Evolutionary conservation across 2,329 filamentous ascomycete genomes (phyloP), one percentile per base, ranked within the genome.

Genomic region (Chaetoscypha palmicola): DNA sequence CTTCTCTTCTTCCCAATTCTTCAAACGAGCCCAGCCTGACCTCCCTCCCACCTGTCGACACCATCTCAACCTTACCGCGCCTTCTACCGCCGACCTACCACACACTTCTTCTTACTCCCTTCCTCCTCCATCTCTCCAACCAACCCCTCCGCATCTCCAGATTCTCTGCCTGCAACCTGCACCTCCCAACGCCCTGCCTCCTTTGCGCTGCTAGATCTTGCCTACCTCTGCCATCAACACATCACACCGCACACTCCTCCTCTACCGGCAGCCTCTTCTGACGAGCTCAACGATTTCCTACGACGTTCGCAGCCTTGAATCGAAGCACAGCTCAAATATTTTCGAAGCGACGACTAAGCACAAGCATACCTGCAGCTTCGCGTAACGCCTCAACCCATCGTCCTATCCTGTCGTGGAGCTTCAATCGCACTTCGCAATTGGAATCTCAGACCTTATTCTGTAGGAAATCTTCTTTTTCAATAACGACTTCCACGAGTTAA

Each of bases 401-500:
- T n/a, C 24, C 47, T 38, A 51, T 52, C 45, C 56, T 59, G 55
- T 54, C 56, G 55, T 60, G 57, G 56, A 60, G 53, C 53, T 60
- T 54, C 52, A 54, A 50, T 58, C 58, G 52, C 54, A 58, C 59
- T 12, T 52, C 53, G 45, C 58, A 58, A 59, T 61, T 60, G 59
- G 51, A 56, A 56, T 58, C 48, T 55, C 52, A 50, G 53, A 58
- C 55, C 55, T 56, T 49, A 42, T 51, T 54, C 57, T 56, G 48
- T 53, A 53, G 49, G 45, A 50, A 48, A 38, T 49, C 54, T 47
- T 50, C 33, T 45, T 40, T 55, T 55, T 60, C n/a, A n/a, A n/a
- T 67, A 61, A 68, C 63, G 66, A 68, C 59, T 62, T 64, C 63
- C 60, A 68, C 64, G 66, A 67, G 57, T 58, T 60, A 62, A 60